These are phyloP conservation scores for Metarhizium robertsii DNA, from an alignment of 2,329 filamentous ascomycete genomes.

Conservation along the genomic window DNA sequence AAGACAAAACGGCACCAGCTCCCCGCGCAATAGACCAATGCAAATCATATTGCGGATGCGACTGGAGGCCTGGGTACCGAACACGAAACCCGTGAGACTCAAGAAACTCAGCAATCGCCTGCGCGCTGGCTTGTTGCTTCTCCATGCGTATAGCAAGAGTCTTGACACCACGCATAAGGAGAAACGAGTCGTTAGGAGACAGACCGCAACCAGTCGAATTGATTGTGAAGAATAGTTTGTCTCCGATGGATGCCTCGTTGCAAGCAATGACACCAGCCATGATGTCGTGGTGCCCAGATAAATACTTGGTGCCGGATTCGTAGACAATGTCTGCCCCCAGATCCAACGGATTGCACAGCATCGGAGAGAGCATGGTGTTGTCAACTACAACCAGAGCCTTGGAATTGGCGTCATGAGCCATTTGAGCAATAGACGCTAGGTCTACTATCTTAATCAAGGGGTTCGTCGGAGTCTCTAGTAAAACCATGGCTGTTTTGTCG, in stretches of 20 bases:
- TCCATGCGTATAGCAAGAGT: conserved; percentile 97
- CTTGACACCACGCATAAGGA: conserved; percentile 92
- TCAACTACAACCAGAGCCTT: conserved; percentile 83
- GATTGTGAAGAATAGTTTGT: conserved; percentile 93
- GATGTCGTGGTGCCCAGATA: conserved; percentile 95
- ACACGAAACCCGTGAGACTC: conserved; percentile 89
- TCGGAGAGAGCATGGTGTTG: conserved; percentile 97
- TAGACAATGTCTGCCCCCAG: conserved; percentile 94
- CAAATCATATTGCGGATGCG: conserved; percentile 91
- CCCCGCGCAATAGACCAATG: conserved; percentile 95
- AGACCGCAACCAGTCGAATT: conserved; percentile 93
- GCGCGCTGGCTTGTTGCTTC: conserved; percentile 90
- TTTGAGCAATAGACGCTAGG: conserved; percentile 66
- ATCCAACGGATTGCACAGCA: conserved; percentile 88
- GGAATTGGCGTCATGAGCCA: conserved; percentile 69
- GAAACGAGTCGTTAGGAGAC: conserved; percentile 90
- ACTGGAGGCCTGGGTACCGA: conserved; percentile 86
- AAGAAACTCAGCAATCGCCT: conserved; percentile 84
- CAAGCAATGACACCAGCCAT: conserved; percentile 96
- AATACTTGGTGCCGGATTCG: conserved; percentile 95
- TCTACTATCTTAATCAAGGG: conserved; percentile 98
- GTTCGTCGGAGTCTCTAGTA: conserved; percentile 94
- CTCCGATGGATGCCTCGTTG: conserved; percentile 72
- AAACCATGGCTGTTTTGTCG: conserved; percentile 84
- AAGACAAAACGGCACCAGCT: conserved; percentile 87